These are phyloP conservation scores for Penicillium maclennaniae DNA, from an alignment of 495 filamentous ascomycete species.

Conservation along the genomic window DNA sequence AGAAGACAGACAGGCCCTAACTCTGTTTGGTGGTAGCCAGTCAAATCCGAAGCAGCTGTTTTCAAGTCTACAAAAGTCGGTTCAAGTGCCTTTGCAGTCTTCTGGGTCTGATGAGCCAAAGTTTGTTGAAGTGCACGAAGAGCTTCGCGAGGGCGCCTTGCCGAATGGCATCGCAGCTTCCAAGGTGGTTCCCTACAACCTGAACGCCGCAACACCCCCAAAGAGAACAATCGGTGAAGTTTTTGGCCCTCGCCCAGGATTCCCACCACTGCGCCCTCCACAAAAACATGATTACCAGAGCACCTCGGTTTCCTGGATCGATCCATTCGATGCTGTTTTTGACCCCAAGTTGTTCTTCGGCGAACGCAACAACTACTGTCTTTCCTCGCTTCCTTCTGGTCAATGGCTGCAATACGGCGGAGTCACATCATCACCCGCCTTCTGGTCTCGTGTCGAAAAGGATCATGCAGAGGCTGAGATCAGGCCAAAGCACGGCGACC, in stretches of 20 bases:
- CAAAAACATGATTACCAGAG: constrained; percentile 29
- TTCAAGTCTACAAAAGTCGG: constrained; percentile 67
- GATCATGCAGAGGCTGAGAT: constrained; percentile 12
- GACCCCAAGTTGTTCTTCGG: constrained; percentile 35
- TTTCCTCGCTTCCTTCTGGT: constrained; percentile 37
- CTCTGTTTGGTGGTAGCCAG: constrained; percentile 47
- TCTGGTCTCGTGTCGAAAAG: constrained; percentile 42
- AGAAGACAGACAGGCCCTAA: constrained; percentile 59
- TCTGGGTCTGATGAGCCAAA: constrained; percentile 41
- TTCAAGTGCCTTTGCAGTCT: constrained; percentile 31
- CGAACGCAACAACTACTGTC: constrained; percentile 39
- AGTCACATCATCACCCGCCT: constrained; percentile 39
- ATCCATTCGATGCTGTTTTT: constrained; percentile 40
- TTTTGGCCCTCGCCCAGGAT: constrained; percentile 66
- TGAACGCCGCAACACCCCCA: constrained; percentile 35
- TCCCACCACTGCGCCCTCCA: constrained; percentile 68
- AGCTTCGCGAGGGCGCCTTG: constrained; percentile 59
- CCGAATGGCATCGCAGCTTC: constrained; percentile 72
- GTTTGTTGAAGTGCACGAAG: constrained; percentile 41
- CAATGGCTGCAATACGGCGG: constrained; percentile 46
- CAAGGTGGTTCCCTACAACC: constrained; percentile 57
- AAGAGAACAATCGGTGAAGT: constrained; percentile 73
- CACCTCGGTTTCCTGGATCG: constrained; percentile 33
- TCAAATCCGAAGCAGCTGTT: constrained; percentile 70
- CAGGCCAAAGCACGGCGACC: constrained; percentile 25